Evolutionary conservation across 805 yeast species (phyloP).

Genomic region (Soucietia sequanensis): DNA sequence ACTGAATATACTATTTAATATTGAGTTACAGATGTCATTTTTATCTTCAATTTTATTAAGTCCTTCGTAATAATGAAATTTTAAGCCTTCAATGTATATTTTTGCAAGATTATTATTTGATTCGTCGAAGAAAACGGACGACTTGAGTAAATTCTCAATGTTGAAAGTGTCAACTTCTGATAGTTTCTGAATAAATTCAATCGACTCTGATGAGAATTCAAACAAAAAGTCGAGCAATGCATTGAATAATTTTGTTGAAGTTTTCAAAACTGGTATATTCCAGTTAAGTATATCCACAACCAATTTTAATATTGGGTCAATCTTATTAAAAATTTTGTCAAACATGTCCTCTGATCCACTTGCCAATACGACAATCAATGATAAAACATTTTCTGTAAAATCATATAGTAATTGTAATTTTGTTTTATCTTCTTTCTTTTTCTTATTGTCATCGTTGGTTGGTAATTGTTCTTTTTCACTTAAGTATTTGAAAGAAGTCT

Average conservation of each 20-base stretch:
- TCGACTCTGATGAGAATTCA: constrained; percentile 59
- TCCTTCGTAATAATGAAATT: constrained; percentile 40
- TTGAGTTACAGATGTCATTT: constrained; percentile 15
- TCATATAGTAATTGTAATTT: constrained; percentile 55
- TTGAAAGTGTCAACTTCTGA: constrained; percentile 13
- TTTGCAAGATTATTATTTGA: constrained; percentile 25
- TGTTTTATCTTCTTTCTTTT: constrained; percentile 33
- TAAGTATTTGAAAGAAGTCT: constrained; percentile 46
- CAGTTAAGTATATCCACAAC: constrained; percentile 36
- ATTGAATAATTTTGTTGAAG: constrained; percentile 47
- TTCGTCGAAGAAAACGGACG: constrained; percentile 4
- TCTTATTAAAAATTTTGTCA: constrained; percentile 45
- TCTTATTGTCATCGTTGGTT: constrained; percentile 13
- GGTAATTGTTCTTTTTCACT: constrained; percentile 17
- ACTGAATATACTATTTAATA: constrained; percentile 20
- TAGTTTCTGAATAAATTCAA: constrained; percentile 46
- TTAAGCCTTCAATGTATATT: constrained; percentile 41
- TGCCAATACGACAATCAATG: constrained; percentile 65
- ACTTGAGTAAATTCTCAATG: constrained; percentile 8
- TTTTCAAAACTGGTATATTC: constrained; percentile 31
- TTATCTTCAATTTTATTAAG: constrained; percentile 14
- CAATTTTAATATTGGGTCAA: constrained; percentile 38
- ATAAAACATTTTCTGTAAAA: constrained; percentile 69
- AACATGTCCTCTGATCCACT: constrained; percentile 55
- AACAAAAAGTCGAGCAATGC: constrained; percentile 56